Evolutionary conservation across 2,329 filamentous ascomycete species (phyloP), one percentile per base, ranked within the genome.

Genomic region (Fusarium hostae): DNA sequence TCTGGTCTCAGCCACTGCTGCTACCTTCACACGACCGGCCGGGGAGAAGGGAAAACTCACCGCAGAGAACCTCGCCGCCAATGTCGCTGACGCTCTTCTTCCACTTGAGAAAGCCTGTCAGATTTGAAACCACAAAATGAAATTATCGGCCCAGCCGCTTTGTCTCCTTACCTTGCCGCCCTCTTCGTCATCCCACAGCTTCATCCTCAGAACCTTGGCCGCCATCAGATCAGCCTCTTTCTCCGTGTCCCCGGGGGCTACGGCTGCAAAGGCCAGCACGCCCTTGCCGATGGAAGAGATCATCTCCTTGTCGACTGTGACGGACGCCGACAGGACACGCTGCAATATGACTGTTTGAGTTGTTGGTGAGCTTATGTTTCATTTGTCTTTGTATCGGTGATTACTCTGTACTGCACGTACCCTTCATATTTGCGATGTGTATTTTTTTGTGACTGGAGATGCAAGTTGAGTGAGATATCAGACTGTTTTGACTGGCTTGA

Each of bases 211-310:
- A 20, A 99, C 88, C 82, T 97, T 98, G 71, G 88, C 86, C 28
- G 95, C 95, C 78, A 98, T 88, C 7, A 88, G 87, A 73, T 97
- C 93, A 32, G 91, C 92, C 80, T 98, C 95, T 79, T 95, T 97
- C 75, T 92, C 88, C 5, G 94, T 97, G 79, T 99, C 96, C 59
- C 95, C 92, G 43, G 94, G 95, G 35, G 92, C 94, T 45, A 99
- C 90, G 30, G 95, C 96, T 26, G 95, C 95, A 79, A 99, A 92
- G 35, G 98, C 94, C 10, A 99, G 86, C 45, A 99, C 84, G 34
- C 96, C 96, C 81, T 92, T 93, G 66, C 94, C 94, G 77, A 99
- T 98, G 6, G 92, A 93, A 2, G 96, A 98, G 48, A 99, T 89
- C 34, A 97, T 84, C 79, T 97, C 88, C 78, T 94, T 92, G 79